A percentile compares a stretch with the other conserved stretches of the same genome.
phyloP scores from a whole-genome alignment of 1,284 basidiomycete species.

The Heliocybe sulcata region DNA sequence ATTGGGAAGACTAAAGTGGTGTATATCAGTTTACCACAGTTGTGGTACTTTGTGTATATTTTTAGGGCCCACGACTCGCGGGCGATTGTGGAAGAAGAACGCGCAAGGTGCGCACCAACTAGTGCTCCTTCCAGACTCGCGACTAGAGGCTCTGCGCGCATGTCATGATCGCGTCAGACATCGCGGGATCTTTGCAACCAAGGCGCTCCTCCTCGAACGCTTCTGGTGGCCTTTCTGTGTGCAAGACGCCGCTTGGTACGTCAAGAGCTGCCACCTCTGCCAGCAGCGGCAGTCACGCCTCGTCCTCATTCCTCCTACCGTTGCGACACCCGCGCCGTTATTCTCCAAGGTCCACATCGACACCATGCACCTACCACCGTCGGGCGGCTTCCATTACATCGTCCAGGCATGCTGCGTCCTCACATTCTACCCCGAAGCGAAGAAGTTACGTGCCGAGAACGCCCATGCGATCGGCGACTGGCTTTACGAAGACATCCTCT shows the following conservation, averaged over 20 bases:
- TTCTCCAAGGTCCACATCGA: slow-evolving; percentile 27
- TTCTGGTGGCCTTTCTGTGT: slow-evolving; percentile 23
- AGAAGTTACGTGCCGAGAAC: slow-evolving; percentile 11
- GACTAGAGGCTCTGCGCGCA: slow-evolving; percentile 4
- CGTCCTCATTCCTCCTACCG: slow-evolving; percentile 21
- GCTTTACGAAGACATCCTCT: slow-evolving; percentile 19
- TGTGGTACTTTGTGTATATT: too few relatives aligned
- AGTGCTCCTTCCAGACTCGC: slow-evolving; percentile 7
- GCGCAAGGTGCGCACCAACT: slow-evolving; percentile 4
- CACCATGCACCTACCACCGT: slow-evolving; percentile 18
- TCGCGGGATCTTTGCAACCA: slow-evolving; percentile 13
- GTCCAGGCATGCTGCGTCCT: slow-evolving; percentile 17
- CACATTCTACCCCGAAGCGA: slow-evolving; percentile 14
- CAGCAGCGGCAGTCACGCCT: slow-evolving; percentile 20
- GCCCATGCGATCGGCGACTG: slow-evolving; percentile 12
- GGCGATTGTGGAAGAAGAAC: slow-evolving; percentile 10
- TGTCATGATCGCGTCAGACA: slow-evolving; percentile 21
- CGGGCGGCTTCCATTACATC: slow-evolving; percentile 16
- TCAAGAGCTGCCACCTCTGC: slow-evolving; percentile 29
- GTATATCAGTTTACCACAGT: too few relatives aligned
- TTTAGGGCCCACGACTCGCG: too few relatives aligned
- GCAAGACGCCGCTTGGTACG: slow-evolving; percentile 22
- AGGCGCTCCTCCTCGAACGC: slow-evolving; percentile 7
- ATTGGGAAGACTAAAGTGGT: too few relatives aligned
- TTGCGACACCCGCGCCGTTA: slow-evolving; percentile 21